A percentile compares a stretch with the other conserved stretches of the same genome.
Evolutionary conservation across 208 protist species (phyloP).

Genomic region (Trypanosoma conorhini): DNA sequence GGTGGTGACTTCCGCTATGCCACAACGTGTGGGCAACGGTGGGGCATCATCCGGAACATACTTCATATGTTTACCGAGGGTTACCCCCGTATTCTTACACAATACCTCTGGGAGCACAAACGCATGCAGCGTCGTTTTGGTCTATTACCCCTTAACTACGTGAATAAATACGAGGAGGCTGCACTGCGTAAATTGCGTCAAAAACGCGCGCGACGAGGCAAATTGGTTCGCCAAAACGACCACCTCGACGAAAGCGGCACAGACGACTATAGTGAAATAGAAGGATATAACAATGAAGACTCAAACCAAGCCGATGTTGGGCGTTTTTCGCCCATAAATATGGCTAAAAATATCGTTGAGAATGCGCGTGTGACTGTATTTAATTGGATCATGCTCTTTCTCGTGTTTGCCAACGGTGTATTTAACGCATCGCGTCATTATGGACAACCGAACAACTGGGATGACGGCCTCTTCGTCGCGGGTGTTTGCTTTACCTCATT

Average conservation of each 20-base stretch:
- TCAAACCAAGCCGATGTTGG: constrained; percentile 42
- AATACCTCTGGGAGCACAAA: constrained; percentile 89
- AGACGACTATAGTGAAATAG: constrained; percentile 36
- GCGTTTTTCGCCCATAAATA: constrained; percentile 72
- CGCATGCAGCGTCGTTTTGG: constrained; percentile 76
- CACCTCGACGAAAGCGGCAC: constrained; percentile 4
- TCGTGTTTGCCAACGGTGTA: constrained; percentile 86
- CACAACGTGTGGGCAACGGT: constrained; percentile 41
- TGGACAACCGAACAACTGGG: constrained; percentile 79
- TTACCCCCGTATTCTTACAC: constrained; percentile 86
- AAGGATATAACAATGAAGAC: constrained; percentile 28
- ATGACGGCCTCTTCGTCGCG: constrained; percentile 64
- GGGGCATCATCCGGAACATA: constrained; percentile 81
- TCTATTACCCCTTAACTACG: constrained; percentile 69
- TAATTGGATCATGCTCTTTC: constrained; percentile 67
- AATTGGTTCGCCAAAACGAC: constrained; percentile 36
- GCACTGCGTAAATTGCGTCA: constrained; percentile 64
- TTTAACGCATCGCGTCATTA: constrained; percentile 88
- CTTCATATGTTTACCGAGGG: constrained; percentile 92
- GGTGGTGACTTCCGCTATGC: constrained; percentile 80
- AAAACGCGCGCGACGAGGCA: constrained; percentile 38
- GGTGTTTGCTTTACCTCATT: constrained; percentile 79
- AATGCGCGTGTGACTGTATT: constrained; percentile 84
- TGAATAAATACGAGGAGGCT: constrained; percentile 83
- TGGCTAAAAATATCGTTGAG: constrained; percentile 85